Percentiles rank a stretch among this genome's conserved stretches.
phyloP scores from a whole-genome alignment of 2,329 filamentous ascomycete genomes.

The Neofusicoccum cordaticola region DNA sequence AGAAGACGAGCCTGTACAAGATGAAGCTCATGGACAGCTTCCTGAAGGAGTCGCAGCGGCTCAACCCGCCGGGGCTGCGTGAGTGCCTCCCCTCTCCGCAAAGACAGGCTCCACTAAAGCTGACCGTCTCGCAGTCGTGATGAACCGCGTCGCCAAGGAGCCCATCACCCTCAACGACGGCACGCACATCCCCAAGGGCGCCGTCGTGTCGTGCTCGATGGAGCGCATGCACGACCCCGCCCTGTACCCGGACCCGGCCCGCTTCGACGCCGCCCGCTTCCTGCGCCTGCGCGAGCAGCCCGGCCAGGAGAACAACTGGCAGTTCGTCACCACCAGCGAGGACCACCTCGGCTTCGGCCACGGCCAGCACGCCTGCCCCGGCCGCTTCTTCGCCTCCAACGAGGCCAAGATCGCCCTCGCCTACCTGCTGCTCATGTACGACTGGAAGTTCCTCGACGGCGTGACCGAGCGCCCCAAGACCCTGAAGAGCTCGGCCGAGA shows the following conservation, averaged over 20 bases:
- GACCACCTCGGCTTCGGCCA: conserved; percentile 22
- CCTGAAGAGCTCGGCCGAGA: not conserved
- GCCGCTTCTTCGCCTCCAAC: conserved; percentile 20
- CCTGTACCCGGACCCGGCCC: conserved; percentile 16
- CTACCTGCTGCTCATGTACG: conserved; percentile 19
- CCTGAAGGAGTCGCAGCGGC: conserved; percentile 32
- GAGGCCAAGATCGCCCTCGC: conserved; percentile 20
- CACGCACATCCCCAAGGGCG: conserved; percentile 24
- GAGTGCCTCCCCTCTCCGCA: not conserved
- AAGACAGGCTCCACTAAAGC: no score
- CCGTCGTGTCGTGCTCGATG: conserved; percentile 17
- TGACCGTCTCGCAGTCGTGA: not conserved
- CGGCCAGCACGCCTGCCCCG: conserved; percentile 18
- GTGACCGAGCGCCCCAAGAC: not conserved
- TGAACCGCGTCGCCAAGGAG: not conserved
- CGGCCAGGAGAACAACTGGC: conserved; percentile 13
- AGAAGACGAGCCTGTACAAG: conserved; percentile 28
- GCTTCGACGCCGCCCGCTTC: conserved; percentile 21
- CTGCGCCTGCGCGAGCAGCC: conserved; percentile 16
- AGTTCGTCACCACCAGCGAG: conserved; percentile 21
- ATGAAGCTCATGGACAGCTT: conserved; percentile 33
- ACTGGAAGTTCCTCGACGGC: not conserved
- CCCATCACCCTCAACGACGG: conserved; percentile 29
- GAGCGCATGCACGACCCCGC: conserved; percentile 13
- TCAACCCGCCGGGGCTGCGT: conserved; percentile 23